A percentile compares a stretch with the other conserved stretches of the same genome.
Conservation (phyloP, 345 rosid genomes). For the Pugionium cornutum region DNA sequence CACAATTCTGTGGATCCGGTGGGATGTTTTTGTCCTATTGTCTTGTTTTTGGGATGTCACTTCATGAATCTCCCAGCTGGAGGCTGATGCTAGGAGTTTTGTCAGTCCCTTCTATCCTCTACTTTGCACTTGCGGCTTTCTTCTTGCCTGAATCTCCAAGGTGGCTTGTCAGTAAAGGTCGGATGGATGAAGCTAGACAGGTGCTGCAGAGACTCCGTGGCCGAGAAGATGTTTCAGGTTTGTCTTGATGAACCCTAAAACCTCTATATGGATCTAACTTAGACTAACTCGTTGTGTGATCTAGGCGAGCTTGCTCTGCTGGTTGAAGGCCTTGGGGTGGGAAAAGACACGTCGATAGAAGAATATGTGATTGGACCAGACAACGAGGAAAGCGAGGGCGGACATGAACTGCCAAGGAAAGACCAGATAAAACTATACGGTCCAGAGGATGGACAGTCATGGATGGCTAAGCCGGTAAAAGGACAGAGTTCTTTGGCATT, state of each 20-base stretch:
- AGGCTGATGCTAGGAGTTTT: slow-evolving; percentile 84
- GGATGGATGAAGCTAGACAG: slow-evolving; percentile 68
- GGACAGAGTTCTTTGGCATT: slow-evolving; percentile 69
- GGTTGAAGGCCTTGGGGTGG: slow-evolving; percentile 86
- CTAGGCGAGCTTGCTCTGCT: slow-evolving; percentile 91
- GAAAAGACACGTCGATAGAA: slow-evolving; percentile 77
- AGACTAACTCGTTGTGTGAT: slow-evolving; percentile 9
- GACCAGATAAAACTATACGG: slow-evolving; percentile 58
- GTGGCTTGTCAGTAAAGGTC: slow-evolving; percentile 92
- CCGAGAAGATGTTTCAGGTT: slow-evolving; percentile 86
- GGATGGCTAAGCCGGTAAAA: slow-evolving; percentile 78
- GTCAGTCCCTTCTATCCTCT: slow-evolving; percentile 62
- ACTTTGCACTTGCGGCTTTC: slow-evolving; percentile 55
- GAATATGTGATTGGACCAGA: slow-evolving; percentile 76
- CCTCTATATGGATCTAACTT: slow-evolving; percentile 8
- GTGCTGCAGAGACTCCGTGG: slow-evolving; percentile 79
- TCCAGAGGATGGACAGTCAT: slow-evolving; percentile 72
- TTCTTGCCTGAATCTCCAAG: slow-evolving; percentile 93
- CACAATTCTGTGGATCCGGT: slow-evolving; percentile 75
- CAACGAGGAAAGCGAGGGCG: slow-evolving; percentile 50
- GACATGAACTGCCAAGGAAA: slow-evolving; percentile 40
- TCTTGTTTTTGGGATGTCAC: slow-evolving; percentile 82
- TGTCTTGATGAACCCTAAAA: slow-evolving; percentile 30
- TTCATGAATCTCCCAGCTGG: slow-evolving; percentile 71
- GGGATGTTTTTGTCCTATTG: slow-evolving; percentile 86